Evolutionary conservation across 2,329 filamentous ascomycete genomes (phyloP).

Genomic region (Cladobotryum mycophilum): DNA sequence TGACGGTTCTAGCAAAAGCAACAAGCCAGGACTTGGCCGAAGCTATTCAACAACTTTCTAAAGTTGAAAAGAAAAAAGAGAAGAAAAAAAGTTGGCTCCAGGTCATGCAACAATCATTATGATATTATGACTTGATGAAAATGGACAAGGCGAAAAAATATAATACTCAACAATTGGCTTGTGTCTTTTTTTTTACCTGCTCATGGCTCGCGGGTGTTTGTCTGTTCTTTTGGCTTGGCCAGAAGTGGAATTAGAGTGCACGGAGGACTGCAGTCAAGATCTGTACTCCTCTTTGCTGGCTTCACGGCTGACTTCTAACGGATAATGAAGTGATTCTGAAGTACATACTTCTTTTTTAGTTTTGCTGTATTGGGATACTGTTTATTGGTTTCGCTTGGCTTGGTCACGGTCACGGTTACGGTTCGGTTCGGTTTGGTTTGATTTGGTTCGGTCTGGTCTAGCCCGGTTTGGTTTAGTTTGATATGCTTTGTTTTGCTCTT

Average conservation of each 20-base stretch:
- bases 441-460: too few relatives aligned
- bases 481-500: conserved; percentile 8
- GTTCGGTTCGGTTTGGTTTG: conserved; percentile 7
- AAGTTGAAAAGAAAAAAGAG: background rate
- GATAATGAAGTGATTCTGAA: conserved; percentile 23
- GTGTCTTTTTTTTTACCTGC: too few relatives aligned
- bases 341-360: conserved; percentile 13
- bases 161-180: too few relatives aligned
- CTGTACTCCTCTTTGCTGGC: conserved; percentile 19
- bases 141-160: conserved; percentile 1
- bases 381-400: conserved; percentile 11
- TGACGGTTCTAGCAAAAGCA: conserved; percentile 15
- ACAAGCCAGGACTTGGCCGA: conserved; percentile 24
- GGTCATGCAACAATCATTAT: conserved; percentile 11
- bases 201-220: too few relatives aligned
- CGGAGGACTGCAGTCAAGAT: conserved; percentile 1
- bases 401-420: too few relatives aligned
- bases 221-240: background rate
- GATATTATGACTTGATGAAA: conserved; percentile 16
- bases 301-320: conserved; percentile 26
- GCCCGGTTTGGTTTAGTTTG: conserved; percentile 12
- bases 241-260: background rate
- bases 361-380: conserved; percentile 16
- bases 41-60: conserved; percentile 28
- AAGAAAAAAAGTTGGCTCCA: background rate